Evolutionary conservation across 2,329 filamentous ascomycete genomes (phyloP), one percentile per base, ranked within the genome.

Genomic region (Aspergillus aculeatinus): DNA sequence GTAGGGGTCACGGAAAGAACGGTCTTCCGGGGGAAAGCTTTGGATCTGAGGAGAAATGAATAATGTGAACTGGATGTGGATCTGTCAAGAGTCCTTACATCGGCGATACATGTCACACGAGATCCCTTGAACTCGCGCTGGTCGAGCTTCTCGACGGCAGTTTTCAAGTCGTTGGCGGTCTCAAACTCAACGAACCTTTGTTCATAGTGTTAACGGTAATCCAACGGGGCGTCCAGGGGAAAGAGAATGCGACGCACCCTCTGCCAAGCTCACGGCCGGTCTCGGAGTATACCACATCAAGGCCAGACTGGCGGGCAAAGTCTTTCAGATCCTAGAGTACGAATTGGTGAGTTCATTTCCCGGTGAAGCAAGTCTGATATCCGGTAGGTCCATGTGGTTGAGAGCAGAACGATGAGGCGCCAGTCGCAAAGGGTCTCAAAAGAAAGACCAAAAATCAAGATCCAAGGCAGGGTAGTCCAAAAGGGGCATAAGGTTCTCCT

Each of bases 201-300:
- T 9, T 29, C 49, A 50, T 60, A 52, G 57, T 65, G 68, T 76
- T 65, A 75, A 67, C 67, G 42, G 55, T 58, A 19, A 48, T 57
- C 31, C 47, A 23, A 57, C 68, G 57, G 48, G 39, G 27, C 51
- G 51, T 27, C 64, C 56, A 69, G 56, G 68, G 67, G 62, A 59
- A 51, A 44, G 21, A 58, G 48, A n/a, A n/a, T 47, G 61, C 51
- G 62, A 83, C 89, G 79, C 79, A 96, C 92, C 94, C 94, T 86
- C 90, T 91, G 67, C 92, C 92, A 76, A 96, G 90, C 75, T 96
- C 93, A 72, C 94, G 92, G 70, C 89, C 89, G 62, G 96, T 96
- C 81, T 99, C 95, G 67, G 93, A 97, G 78, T 96, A 99, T 72
- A 99, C 95, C 67, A 99, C 95, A 77, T 98, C 95, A 78, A 96